phyloP scores from a whole-genome alignment of 2,329 filamentous ascomycete genomes.

The Triangularia verruculosa region DNA sequence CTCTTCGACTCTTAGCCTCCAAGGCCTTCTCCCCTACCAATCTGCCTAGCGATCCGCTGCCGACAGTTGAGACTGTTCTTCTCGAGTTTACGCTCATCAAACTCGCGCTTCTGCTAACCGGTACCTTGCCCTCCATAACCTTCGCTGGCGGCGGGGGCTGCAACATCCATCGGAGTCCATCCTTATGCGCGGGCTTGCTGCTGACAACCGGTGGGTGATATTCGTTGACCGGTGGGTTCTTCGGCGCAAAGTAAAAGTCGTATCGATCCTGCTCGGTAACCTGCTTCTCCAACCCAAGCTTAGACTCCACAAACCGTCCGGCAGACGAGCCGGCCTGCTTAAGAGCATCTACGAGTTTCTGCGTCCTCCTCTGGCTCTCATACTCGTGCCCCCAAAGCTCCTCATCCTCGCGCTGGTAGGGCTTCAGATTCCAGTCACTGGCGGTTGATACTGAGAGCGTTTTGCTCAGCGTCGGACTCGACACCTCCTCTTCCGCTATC shows the following conservation, averaged over 20 bases:
- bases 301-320: constrained; percentile 52
- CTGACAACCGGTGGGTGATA: constrained; percentile 81
- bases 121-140: constrained; percentile 84
- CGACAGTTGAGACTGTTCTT: constrained; percentile 39
- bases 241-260: constrained; percentile 59
- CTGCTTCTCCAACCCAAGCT: constrained; percentile 51
- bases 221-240: constrained; percentile 77
- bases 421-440: constrained; percentile 71
- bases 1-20: constrained; percentile 45
- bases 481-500: constrained; percentile 45
- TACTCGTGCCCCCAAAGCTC: constrained; percentile 73
- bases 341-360: constrained; percentile 56
- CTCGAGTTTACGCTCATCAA: constrained; percentile 50
- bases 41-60: constrained; percentile 38
- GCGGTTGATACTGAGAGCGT: constrained; percentile 36
- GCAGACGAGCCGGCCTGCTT: constrained; percentile 57
- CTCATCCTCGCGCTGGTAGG: constrained; percentile 86
- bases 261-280: constrained; percentile 49
- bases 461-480: constrained; percentile 39
- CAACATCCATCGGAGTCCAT: constrained; percentile 84
- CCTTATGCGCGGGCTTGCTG: constrained; percentile 65
- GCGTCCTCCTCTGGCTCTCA: constrained; percentile 50
- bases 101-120: constrained; percentile 62
- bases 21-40: constrained; percentile 45
- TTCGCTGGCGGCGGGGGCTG: constrained; percentile 87